Evolutionary conservation across 2,329 filamentous ascomycete genomes (phyloP), one percentile per base, ranked within the genome.

Genomic region (Calonectria pseudoturangicola): DNA sequence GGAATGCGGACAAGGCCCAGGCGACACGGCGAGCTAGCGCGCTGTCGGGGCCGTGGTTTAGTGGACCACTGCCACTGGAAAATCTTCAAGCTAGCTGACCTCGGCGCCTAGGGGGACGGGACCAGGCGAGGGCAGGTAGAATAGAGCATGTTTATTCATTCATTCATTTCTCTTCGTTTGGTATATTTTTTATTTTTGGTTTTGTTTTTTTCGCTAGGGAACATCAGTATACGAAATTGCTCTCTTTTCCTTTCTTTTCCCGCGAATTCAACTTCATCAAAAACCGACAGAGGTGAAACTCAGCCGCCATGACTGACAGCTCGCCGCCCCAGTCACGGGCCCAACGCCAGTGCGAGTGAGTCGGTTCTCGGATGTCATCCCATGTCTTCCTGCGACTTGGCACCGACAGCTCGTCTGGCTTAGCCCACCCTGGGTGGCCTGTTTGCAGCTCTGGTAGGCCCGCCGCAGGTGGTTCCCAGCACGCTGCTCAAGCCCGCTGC

Each of bases 381-480:
- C 68, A 71, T 71, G 18, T 21, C 70, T 41, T 25, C 30, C 71
- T 60, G 58, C 45, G 30, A 56, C 73, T 70, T 74, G 71, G 62
- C 70, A 71, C 54, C 67, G 47, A n/a, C 54, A 43, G 64, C 50
- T 72, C 68, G 67, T 73, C 70, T 73, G 62, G 51, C 72, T 73
- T 70, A 67, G 62, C 67, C 73, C 48, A 71, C 63, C 71, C 48
- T 70, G 71, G 72, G 72, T 67, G 58, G 56, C 56, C 66, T 33
- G 62, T 68, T 60, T 71, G 70, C 67, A 48, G 60, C 68, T 72
- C 47, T 75, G 71, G 64, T 75, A 73, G 73, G 73, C 74, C 72
- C 72, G 71, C 65, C 70, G 72, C 69, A 41, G 71, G 48, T 39
- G 77, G 78, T 78, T 78, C 76, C 73, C 71, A 74, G 71, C 48